These are phyloP conservation scores for Mortierella sp. DNA, from an alignment of 371 early-diverging fungal species.

Conservation along the genomic window DNA sequence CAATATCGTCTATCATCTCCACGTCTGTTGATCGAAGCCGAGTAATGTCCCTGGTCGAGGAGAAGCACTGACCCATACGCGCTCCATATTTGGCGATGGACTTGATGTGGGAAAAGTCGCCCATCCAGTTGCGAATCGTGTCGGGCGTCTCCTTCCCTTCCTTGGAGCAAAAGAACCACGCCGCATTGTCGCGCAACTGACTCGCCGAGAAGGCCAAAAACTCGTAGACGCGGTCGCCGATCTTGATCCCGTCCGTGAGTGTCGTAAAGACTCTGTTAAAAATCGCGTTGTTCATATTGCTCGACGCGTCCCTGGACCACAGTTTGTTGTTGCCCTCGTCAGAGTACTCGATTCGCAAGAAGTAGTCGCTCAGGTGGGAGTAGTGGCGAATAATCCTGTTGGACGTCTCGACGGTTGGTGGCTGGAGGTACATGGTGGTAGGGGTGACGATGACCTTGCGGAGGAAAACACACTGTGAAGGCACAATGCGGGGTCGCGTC, in stretches of 20 bases:
- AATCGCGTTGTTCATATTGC: slow-evolving; percentile 57
- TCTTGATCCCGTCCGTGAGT: slow-evolving; percentile 68
- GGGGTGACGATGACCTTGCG: slow-evolving; percentile 77
- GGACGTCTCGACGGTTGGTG: slow-evolving; percentile 70
- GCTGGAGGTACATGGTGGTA: slow-evolving; percentile 67
- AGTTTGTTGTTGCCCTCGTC: slow-evolving; percentile 72
- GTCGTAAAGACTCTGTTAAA: slow-evolving; percentile 68
- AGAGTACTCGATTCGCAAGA: slow-evolving; percentile 77
- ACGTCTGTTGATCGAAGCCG: slow-evolving; percentile 59
- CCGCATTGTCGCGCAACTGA: slow-evolving; percentile 77
- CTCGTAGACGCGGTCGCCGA: slow-evolving; percentile 72
- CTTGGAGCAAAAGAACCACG: slow-evolving; percentile 77
- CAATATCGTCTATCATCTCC: slow-evolving; percentile 68
- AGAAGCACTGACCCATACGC: slow-evolving; percentile 86
- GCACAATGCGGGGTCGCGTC: slow-evolving; percentile 52
- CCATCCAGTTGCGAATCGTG: slow-evolving; percentile 80
- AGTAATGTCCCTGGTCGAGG: slow-evolving; percentile 70
- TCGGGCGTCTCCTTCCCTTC: slow-evolving; percentile 59
- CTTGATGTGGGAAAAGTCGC: slow-evolving; percentile 76
- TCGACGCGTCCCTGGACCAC: slow-evolving; percentile 52
- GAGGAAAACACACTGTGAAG: slow-evolving; percentile 66
- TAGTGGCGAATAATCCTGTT: slow-evolving; percentile 79
- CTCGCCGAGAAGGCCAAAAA: slow-evolving; percentile 81
- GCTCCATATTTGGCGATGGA: slow-evolving; percentile 81
- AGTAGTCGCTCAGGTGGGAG: slow-evolving; percentile 64